Percentiles rank a stretch among this genome's conserved stretches.
phyloP scores from a whole-genome alignment of 306 rosid genomes.

The Inga leiocalycina region DNA sequence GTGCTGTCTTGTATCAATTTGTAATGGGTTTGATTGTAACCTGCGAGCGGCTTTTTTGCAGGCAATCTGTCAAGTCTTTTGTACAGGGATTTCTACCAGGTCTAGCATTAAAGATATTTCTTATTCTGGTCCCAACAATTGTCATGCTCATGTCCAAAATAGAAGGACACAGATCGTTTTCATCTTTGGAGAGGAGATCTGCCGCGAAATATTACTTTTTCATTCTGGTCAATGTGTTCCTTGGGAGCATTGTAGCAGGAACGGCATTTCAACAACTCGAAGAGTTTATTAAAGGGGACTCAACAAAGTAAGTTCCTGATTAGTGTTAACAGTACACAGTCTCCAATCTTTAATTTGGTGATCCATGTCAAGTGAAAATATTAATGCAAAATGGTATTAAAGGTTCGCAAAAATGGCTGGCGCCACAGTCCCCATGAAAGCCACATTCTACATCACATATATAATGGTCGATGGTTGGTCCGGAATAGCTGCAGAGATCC shows the following conservation, averaged over 20 bases:
- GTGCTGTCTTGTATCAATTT: not conserved
- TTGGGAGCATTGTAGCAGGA: conserved; percentile 86
- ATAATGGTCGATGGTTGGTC: conserved; percentile 95
- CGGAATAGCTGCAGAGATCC: conserved; percentile 84
- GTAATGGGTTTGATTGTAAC: conserved; percentile 21
- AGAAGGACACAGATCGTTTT: conserved; percentile 74
- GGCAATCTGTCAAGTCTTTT: conserved; percentile 62
- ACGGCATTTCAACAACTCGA: conserved; percentile 89
- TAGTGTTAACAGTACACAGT: not conserved
- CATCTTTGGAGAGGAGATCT: conserved; percentile 77
- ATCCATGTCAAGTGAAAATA: not conserved
- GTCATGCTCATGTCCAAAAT: conserved; percentile 79
- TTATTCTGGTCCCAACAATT: conserved; percentile 67
- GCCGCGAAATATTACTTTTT: conserved; percentile 82
- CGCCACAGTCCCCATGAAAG: conserved; percentile 90
- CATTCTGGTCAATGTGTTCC: conserved; percentile 83
- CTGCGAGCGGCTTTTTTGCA: conserved; percentile 49
- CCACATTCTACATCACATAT: conserved; percentile 92
- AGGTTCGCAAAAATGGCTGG: conserved; percentile 84
- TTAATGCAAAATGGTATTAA: conserved; percentile 10
- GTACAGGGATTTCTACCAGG: conserved; percentile 97
- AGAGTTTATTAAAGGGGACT: conserved; percentile 51
- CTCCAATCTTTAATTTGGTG: conserved; percentile 14
- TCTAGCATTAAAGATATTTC: conserved; percentile 81
- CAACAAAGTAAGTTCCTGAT: conserved; percentile 66